Evolutionary conservation across 352 stramenopile genomes (phyloP), one percentile per base, ranked within the genome.

Genomic region (Pythium guiyangense): DNA sequence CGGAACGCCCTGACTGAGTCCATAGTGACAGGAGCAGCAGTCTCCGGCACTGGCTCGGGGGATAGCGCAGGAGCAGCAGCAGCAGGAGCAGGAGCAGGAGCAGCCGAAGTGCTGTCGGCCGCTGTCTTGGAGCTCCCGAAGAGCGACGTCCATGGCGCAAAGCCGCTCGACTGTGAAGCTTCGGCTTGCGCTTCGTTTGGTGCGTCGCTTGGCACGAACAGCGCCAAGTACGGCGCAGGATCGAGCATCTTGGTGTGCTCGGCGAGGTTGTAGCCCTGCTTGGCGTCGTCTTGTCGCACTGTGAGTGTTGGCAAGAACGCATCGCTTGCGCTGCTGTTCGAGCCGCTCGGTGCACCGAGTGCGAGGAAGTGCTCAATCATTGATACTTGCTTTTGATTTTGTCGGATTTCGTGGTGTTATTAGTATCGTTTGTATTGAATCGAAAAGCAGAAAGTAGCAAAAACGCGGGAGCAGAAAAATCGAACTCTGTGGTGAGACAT

Each of bases 221-320:
- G 63, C n/a, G 68, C 67, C 29, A 86, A 39, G 57, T 91, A 94
- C 14, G 79, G 82, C 12, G 67, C 54, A 1, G 77, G 71, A 42
- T 94, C 77, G 26, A 92, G 64, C n/a, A 69, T 66, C 3, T 37
- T 46, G 6, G 34, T 27, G 29, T 55, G 46, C 0, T 40, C 37
- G 4, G n/a, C 54, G 26, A 37, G 5, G 22, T 31, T 14, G 49
- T 56, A 9, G 67, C 50, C 4, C 57, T 64, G 5, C 46, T 48
- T 4, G 14, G 35, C 0, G 60, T 69, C 46, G 5, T 60, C 52
- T 22, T 66, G 54, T 20, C 57, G 60, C 12, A 67, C 75, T 4
- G 70, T 85, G 15, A 94, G 68, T 59, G 92, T 86, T 44, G 84
- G 79, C 25, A 88, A 20, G 59, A 87, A 86, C 3, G 77, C 78